Conservation (phyloP, 2,329 filamentous ascomycete genomes). For the Apiospora malaysiana region DNA sequence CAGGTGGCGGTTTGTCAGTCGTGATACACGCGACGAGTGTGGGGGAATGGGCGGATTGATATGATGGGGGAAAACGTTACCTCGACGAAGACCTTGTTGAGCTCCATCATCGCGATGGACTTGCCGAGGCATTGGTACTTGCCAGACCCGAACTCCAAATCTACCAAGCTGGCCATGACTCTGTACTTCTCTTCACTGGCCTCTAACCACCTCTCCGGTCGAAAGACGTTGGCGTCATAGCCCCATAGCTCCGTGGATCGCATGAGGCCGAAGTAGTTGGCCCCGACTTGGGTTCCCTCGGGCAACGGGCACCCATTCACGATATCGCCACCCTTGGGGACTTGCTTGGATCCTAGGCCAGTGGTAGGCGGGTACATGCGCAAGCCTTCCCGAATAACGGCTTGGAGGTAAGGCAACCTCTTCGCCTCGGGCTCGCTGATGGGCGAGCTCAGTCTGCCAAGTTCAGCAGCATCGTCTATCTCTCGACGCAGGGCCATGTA, state of each 20-base stretch:
- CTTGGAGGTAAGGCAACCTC: constrained; percentile 43
- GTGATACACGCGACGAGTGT: not conserved
- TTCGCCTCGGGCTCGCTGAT: constrained; percentile 36
- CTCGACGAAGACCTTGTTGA: constrained; percentile 50
- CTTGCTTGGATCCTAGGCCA: constrained; percentile 40
- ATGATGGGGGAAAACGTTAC: constrained; percentile 39
- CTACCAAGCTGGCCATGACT: constrained; percentile 42
- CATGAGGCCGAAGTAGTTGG: constrained; percentile 47
- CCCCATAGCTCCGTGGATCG: constrained; percentile 44
- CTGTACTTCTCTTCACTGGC: constrained; percentile 36
- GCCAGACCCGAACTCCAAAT: constrained; percentile 47
- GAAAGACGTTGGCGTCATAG: constrained; percentile 41
- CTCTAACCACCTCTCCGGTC: constrained; percentile 52
- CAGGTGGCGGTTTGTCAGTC: not conserved
- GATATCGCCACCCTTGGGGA: constrained; percentile 41
- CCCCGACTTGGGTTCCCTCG: constrained; percentile 47
- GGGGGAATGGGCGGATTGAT: no score
- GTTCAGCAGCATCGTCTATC: constrained; percentile 27
- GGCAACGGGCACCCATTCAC: constrained; percentile 42
- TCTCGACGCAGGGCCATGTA: constrained; percentile 31
- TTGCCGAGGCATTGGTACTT: constrained; percentile 48
- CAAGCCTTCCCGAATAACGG: constrained; percentile 48
- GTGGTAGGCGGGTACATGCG: constrained; percentile 46
- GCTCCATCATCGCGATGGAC: constrained; percentile 50
- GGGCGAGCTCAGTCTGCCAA: constrained; percentile 35